Evolutionary conservation across 116 monocot species (phyloP).

Genomic region (Posidonia oceanica): DNA sequence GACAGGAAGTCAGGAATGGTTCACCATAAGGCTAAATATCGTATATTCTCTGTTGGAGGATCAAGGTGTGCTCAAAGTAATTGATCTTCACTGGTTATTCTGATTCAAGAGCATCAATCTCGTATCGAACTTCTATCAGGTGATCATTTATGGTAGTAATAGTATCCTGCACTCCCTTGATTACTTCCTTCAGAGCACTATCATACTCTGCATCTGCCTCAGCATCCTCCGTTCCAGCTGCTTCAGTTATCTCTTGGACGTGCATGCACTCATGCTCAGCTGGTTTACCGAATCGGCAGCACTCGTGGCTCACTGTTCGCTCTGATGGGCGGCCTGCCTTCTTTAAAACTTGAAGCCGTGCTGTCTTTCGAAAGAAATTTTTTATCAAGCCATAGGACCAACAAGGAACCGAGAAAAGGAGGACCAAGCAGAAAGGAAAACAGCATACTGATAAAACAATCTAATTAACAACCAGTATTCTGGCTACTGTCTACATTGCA

Average conservation of each 20-base stretch:
- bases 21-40: too few relatives aligned
- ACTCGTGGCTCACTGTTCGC: conserved; percentile 56
- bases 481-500: too few relatives aligned
- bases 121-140: conserved; percentile 81
- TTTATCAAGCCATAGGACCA: not conserved
- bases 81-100: conserved; percentile 14
- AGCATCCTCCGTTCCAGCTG: conserved; percentile 58
- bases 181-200: conserved; percentile 67
- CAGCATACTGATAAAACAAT: too few relatives aligned
- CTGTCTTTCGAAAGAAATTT: conserved; percentile 35
- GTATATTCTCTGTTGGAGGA: too few relatives aligned
- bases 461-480: too few relatives aligned
- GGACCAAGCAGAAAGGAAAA: too few relatives aligned
- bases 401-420: too few relatives aligned
- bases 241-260: conserved; percentile 66
- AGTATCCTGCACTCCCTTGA: conserved; percentile 65
- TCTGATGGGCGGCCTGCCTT: conserved; percentile 87
- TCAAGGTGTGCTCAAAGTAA: not conserved
- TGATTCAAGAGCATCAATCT: conserved; percentile 62
- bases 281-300: conserved; percentile 30
- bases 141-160: conserved; percentile 82
- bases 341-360: conserved; percentile 69
- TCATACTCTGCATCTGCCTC: conserved; percentile 88
- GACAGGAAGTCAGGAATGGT: too few relatives aligned
- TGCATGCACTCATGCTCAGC: conserved; percentile 44